A percentile compares a stretch with the other conserved stretches of the same genome.
phyloP scores from a whole-genome alignment of 2,329 filamentous ascomycete genomes.

The Beauveria scarabaeidicola region DNA sequence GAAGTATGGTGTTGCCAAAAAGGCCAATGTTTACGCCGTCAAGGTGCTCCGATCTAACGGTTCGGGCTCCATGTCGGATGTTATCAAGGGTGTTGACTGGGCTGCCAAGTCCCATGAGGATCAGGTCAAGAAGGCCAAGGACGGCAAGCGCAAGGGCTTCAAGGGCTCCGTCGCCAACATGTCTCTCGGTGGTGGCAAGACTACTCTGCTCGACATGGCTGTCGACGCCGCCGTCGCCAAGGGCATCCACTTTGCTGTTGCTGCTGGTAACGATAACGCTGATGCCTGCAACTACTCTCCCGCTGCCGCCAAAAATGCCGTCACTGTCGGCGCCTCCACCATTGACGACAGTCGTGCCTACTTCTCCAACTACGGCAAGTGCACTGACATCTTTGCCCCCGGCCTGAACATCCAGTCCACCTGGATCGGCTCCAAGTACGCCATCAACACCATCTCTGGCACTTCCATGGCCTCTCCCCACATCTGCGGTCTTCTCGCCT shows the following conservation, averaged over 20 bases:
- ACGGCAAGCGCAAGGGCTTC: slow-evolving; percentile 88
- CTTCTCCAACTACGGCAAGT: slow-evolving; percentile 99
- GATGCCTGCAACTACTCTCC: slow-evolving; percentile 99
- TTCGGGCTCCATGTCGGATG: slow-evolving; percentile 96
- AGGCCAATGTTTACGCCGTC: slow-evolving; percentile 92
- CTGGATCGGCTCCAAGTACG: slow-evolving; percentile 95
- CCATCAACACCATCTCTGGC: slow-evolving; percentile 97
- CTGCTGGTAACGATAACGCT: slow-evolving; percentile 96
- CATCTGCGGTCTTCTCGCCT: slow-evolving; percentile 91
- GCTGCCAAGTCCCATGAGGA: slow-evolving; percentile 73
- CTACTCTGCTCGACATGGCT: slow-evolving; percentile 77
- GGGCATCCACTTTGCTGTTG: slow-evolving; percentile 95
- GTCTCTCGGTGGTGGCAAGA: slow-evolving; percentile 97
- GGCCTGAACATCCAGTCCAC: slow-evolving; percentile 95
- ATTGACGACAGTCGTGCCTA: slow-evolving; percentile 93
- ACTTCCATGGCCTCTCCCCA: slow-evolving; percentile 99
- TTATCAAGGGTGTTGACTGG: slow-evolving; percentile 96
- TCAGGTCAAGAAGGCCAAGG: slow-evolving; percentile 70
- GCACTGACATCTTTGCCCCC: slow-evolving; percentile 98
- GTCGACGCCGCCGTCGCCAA: slow-evolving; percentile 89
- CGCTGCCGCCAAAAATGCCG: slow-evolving; percentile 79
- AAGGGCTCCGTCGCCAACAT: slow-evolving; percentile 99
- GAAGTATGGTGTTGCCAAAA: slow-evolving; percentile 99
- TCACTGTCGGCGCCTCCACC: slow-evolving; percentile 93
- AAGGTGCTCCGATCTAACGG: slow-evolving; percentile 98